These are phyloP conservation scores for Ceratobasidium sp. DNA, from an alignment of 1,284 basidiomycete genomes.

Conservation along the genomic window DNA sequence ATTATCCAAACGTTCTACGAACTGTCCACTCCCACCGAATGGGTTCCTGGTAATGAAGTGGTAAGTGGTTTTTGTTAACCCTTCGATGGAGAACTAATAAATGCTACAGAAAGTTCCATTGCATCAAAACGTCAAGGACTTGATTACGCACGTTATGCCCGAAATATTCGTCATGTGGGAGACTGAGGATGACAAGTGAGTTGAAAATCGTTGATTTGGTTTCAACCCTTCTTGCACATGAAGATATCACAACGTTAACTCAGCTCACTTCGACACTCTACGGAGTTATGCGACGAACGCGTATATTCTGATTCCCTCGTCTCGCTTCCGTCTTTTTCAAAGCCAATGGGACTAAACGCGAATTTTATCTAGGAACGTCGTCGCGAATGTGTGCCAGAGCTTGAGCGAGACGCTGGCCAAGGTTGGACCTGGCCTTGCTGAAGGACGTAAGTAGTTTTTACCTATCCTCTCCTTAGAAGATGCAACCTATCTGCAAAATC, in stretches of 20 bases:
- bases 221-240: slow-evolving; percentile 61
- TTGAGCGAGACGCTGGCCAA: slow-evolving; percentile 93
- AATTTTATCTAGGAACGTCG: slow-evolving; percentile 76
- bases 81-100: slow-evolving; percentile 35
- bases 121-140: slow-evolving; percentile 82
- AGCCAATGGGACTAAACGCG: slow-evolving; percentile 23
- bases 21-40: slow-evolving; percentile 83
- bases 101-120: slow-evolving; percentile 66
- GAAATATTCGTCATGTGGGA: slow-evolving; percentile 91
- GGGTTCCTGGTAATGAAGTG: slow-evolving; percentile 79
- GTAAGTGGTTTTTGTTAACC: slow-evolving; percentile 58
- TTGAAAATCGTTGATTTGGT: slow-evolving; percentile 52
- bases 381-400: slow-evolving; percentile 85
- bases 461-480: background rate
- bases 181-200: slow-evolving; percentile 98
- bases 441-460: slow-evolving; percentile 61
- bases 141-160: slow-evolving; percentile 82
- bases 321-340: slow-evolving; percentile 47
- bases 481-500: slow-evolving; percentile 28
- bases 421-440: slow-evolving; percentile 86
- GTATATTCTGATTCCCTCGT: slow-evolving; percentile 56
- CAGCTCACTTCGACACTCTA: slow-evolving; percentile 87
- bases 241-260: slow-evolving; percentile 69
- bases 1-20: slow-evolving; percentile 95
- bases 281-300: slow-evolving; percentile 70